Evolutionary conservation across 768 basidiomycete genomes (phyloP), one percentile per base, ranked within the genome.

Genomic region (Boletus coccyginus): DNA sequence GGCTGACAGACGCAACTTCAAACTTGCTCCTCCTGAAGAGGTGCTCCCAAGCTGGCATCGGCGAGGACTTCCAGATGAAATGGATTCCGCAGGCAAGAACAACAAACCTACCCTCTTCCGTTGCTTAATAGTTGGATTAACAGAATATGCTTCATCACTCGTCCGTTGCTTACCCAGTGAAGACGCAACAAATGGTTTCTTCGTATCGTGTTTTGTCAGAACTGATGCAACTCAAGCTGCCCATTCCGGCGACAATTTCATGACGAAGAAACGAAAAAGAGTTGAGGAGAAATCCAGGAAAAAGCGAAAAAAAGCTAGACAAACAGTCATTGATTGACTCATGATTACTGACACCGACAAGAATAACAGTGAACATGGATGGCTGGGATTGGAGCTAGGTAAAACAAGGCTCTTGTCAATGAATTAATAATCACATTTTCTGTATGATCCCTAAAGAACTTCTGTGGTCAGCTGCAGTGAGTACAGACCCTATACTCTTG

Each of bases 181-280:
- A 57, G 94, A 98, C 65, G 84, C 81, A 38, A 94, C 92, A 13
- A 98, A 98, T 65, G 97, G 97, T 0, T 99, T 99, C 77, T 99
- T 99, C 64, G 95, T 99, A 24, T 87, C 92, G n/a, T 97, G 90
- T 70, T 94, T 98, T 68, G 75, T 92, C 39, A 62, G 46, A 11
- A 17, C 14, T 16, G 21, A 59, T 4, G 46, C 32, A 9, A 5
- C 35, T 40, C 53, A 39, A 46, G 16, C 39, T 44, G 35, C 31
- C 9, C 19, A 52, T 39, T 48, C 53, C 16, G 4, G n/a, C 33
- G 45, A 56, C 43, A 46, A 62, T 52, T 51, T 46, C 41, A n/a
- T 3, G 2, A 14, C 42, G 21, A 61, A 59, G 46, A 73, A 68
- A 58, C 72, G 73, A 55, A 73, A 61, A 48, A 63, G 63, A 49